phyloP scores from a whole-genome alignment of 2,329 filamentous ascomycete species.

The Penicillium janthinellum region DNA sequence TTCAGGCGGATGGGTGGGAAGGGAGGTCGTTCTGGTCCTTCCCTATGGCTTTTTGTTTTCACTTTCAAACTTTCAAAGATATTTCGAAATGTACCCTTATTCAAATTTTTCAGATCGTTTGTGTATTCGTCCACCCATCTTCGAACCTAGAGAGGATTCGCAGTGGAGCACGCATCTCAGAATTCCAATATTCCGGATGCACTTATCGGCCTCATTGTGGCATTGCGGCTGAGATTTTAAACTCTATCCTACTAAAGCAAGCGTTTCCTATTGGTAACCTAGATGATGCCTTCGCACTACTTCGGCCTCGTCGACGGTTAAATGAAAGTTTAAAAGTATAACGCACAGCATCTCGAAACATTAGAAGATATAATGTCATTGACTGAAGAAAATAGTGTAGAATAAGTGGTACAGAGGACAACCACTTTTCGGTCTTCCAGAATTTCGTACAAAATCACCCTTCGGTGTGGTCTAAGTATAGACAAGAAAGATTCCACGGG shows the following conservation, averaged over 20 bases:
- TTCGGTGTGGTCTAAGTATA: conserved; percentile 20
- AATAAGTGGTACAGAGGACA: conserved; percentile 12
- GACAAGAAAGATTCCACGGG: conserved; percentile 18
- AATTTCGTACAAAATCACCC: conserved; percentile 17
- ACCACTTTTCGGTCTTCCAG: conserved; percentile 9
- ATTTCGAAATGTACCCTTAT: neutral
- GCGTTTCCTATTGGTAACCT: too few species aligned
- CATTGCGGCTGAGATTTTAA: too few species aligned
- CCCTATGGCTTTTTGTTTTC: neutral
- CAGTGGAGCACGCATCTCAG: neutral
- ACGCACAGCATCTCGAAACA: neutral
- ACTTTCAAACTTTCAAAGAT: neutral
- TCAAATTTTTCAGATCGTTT: neutral
- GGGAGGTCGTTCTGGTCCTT: neutral
- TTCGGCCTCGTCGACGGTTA: neutral
- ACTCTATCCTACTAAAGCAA: too few species aligned
- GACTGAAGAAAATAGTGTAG: conserved; percentile 15
- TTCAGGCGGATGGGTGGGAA: conserved; percentile 30
- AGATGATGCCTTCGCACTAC: too few species aligned
- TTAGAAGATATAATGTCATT: conserved; percentile 13
- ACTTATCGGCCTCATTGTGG: too few species aligned
- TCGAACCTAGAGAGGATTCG: neutral
- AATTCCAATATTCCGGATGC: too few species aligned
- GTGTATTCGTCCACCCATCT: neutral
- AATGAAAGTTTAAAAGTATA: neutral